Base-by-base conservation (phyloP, 2,329 filamentous ascomycete species). In the Aspergillus sp. region DNA sequence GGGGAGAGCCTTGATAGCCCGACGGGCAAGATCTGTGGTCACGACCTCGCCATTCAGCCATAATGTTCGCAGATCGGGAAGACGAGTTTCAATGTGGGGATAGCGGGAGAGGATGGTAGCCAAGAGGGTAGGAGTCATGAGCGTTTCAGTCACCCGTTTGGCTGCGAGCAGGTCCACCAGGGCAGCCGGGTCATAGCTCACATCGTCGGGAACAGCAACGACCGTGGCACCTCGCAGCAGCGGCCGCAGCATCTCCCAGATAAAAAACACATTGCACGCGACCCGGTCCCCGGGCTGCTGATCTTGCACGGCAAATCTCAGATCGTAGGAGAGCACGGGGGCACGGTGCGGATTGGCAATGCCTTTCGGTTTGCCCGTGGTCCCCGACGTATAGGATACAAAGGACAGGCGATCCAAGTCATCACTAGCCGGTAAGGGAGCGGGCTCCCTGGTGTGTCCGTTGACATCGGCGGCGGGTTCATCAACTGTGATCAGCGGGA, bases 1-100 rank as follows among this genome's bases (percentile, higher is more conserved):
- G 0, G 87, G 86, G 3, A 90, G 75, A 2, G 83, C 82, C 47
- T 80, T 79, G 46, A 85, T 73, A 2, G 82, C 83, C 37, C 85
- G 79, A 22, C 82, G 80, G 27, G 83, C 85, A 13, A 90, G 78
- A 60, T 90, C 86, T 0, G 85, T 85, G 0, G 85, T 88, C 45
- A 90, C 86, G 1, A 91, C 87, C 67, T 91, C 87, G 44, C 87
- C 87, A 56, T 91, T 90, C 25, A 91, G 74, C 86, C 86, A 90
- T 25, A 90, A 68, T 0, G 84, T 86, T 41, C 79, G 80, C 48
- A 91, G 71, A 15, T 84, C 68, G 6, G 84, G 82, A 7, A 90
- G 74, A 38, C 80, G 77, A 22, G 74, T 69, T 15, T 78, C 81
- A 45, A 90, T 77, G 41, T 83, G 75, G 6, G 84, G 74, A 62